Percentiles rank a stretch among this genome's conserved stretches.
Conservation (phyloP, 2,329 filamentous ascomycete genomes). For the Talaromyces funiculosus region DNA sequence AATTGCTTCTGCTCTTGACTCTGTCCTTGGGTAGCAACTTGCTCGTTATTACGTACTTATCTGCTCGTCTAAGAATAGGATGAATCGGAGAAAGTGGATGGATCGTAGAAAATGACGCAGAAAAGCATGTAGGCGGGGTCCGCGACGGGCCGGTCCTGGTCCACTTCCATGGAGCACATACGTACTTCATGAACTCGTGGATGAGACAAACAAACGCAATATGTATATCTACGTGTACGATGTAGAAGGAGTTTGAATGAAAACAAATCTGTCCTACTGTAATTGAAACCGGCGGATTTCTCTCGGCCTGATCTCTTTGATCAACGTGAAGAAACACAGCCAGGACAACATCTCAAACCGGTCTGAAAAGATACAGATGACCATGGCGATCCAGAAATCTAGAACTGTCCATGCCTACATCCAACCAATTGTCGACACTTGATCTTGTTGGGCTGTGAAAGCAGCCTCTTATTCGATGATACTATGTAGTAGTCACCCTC, state of each 20-base stretch:
- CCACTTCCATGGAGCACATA: no score
- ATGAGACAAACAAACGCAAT: no score
- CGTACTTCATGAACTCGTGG: no score
- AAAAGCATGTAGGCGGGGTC: background rate
- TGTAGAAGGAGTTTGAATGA: no score
- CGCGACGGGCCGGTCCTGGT: slow-evolving; percentile 1
- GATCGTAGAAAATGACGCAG: background rate
- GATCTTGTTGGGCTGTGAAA: background rate
- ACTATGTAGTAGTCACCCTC: background rate
- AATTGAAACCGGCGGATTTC: no score
- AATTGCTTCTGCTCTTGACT: background rate
- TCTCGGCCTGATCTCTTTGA: background rate
- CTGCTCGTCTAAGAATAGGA: background rate
- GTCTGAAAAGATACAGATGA: background rate
- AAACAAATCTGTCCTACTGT: no score
- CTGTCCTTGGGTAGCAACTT: background rate
- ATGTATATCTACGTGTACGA: no score
- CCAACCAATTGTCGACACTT: background rate
- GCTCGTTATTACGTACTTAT: background rate
- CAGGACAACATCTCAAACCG: background rate
- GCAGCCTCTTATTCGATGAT: background rate
- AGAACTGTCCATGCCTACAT: background rate
- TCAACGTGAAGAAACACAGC: background rate
- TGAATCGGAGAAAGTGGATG: background rate
- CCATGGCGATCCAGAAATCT: background rate